Percentiles rank a stretch among this genome's conserved stretches.
phyloP scores from a whole-genome alignment of 257 asterid species.

The Rauvolfia tetraphylla region DNA sequence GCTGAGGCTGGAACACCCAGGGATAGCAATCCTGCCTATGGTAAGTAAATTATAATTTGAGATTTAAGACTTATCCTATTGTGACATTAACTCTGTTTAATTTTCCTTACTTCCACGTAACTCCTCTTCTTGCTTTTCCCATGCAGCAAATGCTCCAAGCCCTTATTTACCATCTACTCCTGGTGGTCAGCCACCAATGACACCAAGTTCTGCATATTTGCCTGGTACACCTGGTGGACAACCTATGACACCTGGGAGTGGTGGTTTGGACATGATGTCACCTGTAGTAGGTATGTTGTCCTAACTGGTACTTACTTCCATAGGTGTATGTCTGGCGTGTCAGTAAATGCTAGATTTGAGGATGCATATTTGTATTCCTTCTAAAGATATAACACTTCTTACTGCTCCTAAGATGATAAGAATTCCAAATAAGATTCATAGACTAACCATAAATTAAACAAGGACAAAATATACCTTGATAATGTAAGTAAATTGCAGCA shows the following conservation, averaged over 20 bases:
- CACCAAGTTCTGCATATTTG: conserved; percentile 90
- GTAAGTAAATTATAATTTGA: conserved; percentile 29
- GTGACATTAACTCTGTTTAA: not conserved
- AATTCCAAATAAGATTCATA: too few species aligned
- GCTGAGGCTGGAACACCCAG: conserved; percentile 93
- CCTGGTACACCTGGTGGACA: conserved; percentile 99
- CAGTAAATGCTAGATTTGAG: not conserved
- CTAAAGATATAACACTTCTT: too few species aligned
- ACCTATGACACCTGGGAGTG: conserved; percentile 97
- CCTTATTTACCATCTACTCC: conserved; percentile 98
- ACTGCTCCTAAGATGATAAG: too few species aligned
- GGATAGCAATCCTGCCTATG: conserved; percentile 74
- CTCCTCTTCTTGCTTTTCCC: conserved; percentile 8
- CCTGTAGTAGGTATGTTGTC: conserved; percentile 69
- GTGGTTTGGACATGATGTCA: conserved; percentile 94
- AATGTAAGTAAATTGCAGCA: too few species aligned
- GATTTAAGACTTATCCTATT: conserved; percentile 9
- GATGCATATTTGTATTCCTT: not conserved
- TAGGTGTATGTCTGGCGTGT: not conserved
- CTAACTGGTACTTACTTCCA: not conserved
- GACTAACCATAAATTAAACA: too few species aligned
- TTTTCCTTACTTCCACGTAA: not conserved
- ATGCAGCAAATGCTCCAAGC: conserved; percentile 91
- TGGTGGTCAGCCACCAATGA: conserved; percentile 97
- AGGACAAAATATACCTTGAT: too few species aligned